Percentiles rank a stretch among this genome's conserved stretches.
Evolutionary conservation across 352 stramenopile genomes (phyloP).

Genomic region (Elongisporangium senticosum): DNA sequence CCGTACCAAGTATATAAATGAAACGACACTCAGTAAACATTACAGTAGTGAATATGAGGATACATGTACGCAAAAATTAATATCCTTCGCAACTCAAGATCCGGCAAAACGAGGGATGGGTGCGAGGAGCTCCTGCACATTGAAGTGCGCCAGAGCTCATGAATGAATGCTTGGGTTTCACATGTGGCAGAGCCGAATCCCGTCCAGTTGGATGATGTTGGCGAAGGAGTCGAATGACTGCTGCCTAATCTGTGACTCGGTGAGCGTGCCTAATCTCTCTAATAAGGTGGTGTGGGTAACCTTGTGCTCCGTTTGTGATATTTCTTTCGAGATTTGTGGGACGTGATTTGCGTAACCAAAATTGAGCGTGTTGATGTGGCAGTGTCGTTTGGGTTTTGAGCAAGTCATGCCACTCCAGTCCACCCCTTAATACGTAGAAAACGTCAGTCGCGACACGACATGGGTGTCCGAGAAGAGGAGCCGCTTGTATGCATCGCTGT

Average conservation of each 20-base stretch:
- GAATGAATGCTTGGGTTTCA: background rate
- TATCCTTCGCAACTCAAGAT: background rate
- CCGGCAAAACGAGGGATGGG: background rate
- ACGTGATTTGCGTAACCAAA: background rate
- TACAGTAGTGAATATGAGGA: background rate
- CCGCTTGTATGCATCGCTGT: background rate
- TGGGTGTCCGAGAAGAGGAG: background rate
- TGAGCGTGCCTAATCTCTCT: background rate
- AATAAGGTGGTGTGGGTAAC: background rate
- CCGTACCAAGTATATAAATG: background rate
- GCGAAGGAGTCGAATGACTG: background rate
- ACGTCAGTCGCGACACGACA: background rate
- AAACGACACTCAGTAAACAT: background rate
- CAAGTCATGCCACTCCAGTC: background rate
- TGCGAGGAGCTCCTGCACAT: background rate
- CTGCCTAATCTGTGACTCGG: background rate
- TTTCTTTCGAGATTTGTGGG: background rate
- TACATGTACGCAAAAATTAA: background rate
- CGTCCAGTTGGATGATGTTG: background rate
- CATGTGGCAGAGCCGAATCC: background rate
- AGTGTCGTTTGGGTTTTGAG: background rate
- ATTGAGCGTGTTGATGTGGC: background rate
- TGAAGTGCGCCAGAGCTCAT: background rate
- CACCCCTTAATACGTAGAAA: background rate
- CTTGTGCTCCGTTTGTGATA: background rate